Evolutionary conservation across 345 rosid genomes (phyloP).

Genomic region (Bruguiera gymnorhiza): DNA sequence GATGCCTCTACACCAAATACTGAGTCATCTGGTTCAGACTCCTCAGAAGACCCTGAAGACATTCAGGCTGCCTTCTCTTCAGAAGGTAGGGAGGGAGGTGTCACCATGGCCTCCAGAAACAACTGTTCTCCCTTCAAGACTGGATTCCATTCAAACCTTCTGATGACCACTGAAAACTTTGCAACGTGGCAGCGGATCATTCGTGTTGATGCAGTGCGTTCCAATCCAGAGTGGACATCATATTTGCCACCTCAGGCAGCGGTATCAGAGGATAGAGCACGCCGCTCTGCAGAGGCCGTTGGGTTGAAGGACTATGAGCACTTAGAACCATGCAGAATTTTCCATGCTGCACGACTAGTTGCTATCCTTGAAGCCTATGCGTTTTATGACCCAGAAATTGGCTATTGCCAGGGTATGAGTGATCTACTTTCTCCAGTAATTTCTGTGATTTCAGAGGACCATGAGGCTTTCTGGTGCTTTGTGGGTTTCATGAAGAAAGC

Average conservation of each 20-base stretch:
- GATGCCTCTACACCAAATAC: constrained; percentile 52
- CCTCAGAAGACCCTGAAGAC: constrained; percentile 65
- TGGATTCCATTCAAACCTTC: constrained; percentile 27
- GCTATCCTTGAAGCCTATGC: constrained; percentile 96
- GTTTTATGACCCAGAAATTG: constrained; percentile 81
- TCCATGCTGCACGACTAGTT: constrained; percentile 91
- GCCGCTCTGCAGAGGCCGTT: constrained; percentile 65
- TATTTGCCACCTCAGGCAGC: constrained; percentile 53
- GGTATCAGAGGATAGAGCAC: constrained; percentile 60
- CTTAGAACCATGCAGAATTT: constrained; percentile 70
- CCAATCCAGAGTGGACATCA: constrained; percentile 79
- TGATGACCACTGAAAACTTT: constrained; percentile 52
- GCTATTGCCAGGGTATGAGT: constrained; percentile 99
- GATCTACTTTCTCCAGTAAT: constrained; percentile 92
- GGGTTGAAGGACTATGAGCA: constrained; percentile 72
- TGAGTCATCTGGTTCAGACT: constrained; percentile 82
- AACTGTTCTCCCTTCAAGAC: constrained; percentile 32
- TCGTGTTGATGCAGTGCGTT: constrained; percentile 96
- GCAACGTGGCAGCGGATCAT: constrained; percentile 88
- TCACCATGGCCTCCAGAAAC: constrained; percentile 28
- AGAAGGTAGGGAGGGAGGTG: constrained; percentile 40
- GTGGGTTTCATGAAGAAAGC: constrained; percentile 95
- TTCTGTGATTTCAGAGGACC: constrained; percentile 68
- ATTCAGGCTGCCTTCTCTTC: constrained; percentile 43
- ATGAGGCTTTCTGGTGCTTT: constrained; percentile 96